Evolutionary conservation across 2,329 filamentous ascomycete species (phyloP), one percentile per base, ranked within the genome.

Genomic region (Stagonosporopsis tanaceti): DNA sequence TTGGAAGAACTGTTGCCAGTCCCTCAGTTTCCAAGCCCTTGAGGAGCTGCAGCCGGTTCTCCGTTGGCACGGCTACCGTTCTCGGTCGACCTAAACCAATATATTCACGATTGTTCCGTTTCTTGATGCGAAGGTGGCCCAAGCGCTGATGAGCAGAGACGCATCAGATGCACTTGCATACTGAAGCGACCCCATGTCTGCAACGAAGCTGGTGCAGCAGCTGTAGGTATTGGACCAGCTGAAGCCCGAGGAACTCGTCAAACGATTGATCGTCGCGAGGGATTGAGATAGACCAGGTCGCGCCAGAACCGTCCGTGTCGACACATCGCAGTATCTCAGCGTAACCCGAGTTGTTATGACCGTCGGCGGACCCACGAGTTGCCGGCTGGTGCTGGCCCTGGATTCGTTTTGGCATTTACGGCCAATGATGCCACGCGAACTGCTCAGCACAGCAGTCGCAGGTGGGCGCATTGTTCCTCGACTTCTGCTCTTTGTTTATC

Each of bases 1-100:
- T 46, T 73, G 20, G 61, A 69, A 20, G 53, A 65, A 22, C 50
- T 70, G 11, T 35, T 74, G 37, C 68, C 68, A 0, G 41, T 73
- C 4, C 70, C 65, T 5, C 40, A 63, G 32, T 40, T 66, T 6
- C 48, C 48, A 4, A 50, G 50, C 38, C 22, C 20, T n/a, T 52
- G 47, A 57, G 1, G 14, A 8, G 2, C 12, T 32, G 22, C 35
- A 1, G 24, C 25, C 12, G 15, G 17, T 7, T 37, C 2, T 7
- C 34, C 27, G 6, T 14, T 9, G 30, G 15, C 15, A 22, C 20
- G 15, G 2, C 20, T 39, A 37, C 8, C 9, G 2, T 20, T n/a
- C 38, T 17, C 2, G 3, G 7, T 5, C 6, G 27, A 9, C 27
- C 7, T 4, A 25, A 22, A 3, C 4, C 2, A 5, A 6, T 2